phyloP scores from a whole-genome alignment of 192 early-diverging fungal species.

The Entomortierella parvispora region DNA sequence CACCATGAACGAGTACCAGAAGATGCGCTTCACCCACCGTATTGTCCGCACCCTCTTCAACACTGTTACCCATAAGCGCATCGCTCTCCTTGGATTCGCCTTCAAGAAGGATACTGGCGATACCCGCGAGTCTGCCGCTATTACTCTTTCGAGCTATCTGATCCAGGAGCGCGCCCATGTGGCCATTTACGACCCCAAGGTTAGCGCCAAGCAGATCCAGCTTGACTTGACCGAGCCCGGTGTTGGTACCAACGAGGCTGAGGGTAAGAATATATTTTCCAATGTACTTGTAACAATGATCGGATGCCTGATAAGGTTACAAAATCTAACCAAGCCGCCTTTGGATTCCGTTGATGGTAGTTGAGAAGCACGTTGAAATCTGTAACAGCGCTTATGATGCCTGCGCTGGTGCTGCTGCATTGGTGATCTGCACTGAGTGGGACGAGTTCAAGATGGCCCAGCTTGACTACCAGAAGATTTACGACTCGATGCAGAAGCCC shows the following conservation, averaged over 20 bases:
- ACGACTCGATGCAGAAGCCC: slow-evolving; percentile 80
- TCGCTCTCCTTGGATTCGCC: slow-evolving; percentile 90
- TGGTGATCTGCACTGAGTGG: slow-evolving; percentile 91
- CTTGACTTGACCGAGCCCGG: slow-evolving; percentile 72
- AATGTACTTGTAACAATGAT: slow-evolving; percentile 8
- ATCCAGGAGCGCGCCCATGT: slow-evolving; percentile 81
- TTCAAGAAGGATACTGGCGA: slow-evolving; percentile 97
- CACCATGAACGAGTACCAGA: slow-evolving; percentile 92
- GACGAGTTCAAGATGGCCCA: slow-evolving; percentile 81
- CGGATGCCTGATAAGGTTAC: not conserved
- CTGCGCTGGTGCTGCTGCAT: slow-evolving; percentile 74
- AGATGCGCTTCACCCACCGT: slow-evolving; percentile 79
- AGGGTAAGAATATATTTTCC: slow-evolving; percentile 11
- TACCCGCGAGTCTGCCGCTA: slow-evolving; percentile 93
- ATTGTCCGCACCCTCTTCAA: slow-evolving; percentile 81
- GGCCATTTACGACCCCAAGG: slow-evolving; percentile 93
- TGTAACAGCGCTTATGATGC: slow-evolving; percentile 75
- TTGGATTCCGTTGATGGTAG: too few species aligned
- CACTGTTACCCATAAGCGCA: slow-evolving; percentile 81
- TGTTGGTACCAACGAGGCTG: slow-evolving; percentile 54
- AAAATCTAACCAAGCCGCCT: too few species aligned
- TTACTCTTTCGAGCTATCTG: slow-evolving; percentile 81
- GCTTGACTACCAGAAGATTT: slow-evolving; percentile 76
- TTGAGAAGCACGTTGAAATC: slow-evolving; percentile 73
- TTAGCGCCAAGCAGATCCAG: slow-evolving; percentile 73